Conservation (phyloP, 306 rosid species). For the Vicia sativa region DNA sequence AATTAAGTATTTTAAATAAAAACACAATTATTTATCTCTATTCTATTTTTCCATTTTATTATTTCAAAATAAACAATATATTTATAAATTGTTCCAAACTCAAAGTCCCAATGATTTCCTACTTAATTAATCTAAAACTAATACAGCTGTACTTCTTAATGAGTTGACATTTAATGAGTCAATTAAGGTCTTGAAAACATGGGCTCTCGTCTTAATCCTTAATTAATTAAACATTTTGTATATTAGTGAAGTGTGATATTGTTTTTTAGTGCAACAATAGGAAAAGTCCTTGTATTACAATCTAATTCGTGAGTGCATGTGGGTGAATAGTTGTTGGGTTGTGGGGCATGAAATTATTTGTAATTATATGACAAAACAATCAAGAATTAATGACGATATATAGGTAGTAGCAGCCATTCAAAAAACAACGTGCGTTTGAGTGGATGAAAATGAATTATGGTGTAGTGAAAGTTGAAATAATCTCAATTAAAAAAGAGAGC, state of each 20-base stretch:
- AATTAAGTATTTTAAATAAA: no score
- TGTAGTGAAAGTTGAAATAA: conserved; percentile 25
- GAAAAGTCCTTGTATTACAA: conserved; percentile 10
- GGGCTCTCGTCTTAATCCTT: conserved; percentile 12
- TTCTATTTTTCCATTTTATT: no score
- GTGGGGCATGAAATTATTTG: conserved; percentile 38
- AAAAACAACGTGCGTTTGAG: conserved; percentile 33
- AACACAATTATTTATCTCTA: no score
- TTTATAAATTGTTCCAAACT: no score
- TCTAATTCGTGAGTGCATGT: conserved; percentile 45
- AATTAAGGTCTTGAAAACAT: conserved; percentile 3
- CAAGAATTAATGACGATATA: conserved; percentile 8
- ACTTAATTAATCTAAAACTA: no score
- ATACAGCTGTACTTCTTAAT: neutral
- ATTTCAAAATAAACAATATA: no score
- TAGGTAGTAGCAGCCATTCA: conserved; percentile 33
- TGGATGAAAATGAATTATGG: conserved; percentile 25
- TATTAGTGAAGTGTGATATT: conserved; percentile 17
- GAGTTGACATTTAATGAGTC: conserved; percentile 9
- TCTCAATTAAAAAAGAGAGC: conserved; percentile 10
- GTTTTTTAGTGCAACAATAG: conserved; percentile 26
- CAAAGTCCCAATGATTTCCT: no score
- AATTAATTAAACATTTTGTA: neutral
- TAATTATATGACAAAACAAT: conserved; percentile 1
- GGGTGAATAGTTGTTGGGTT: conserved; percentile 32